Conservation (phyloP, 345 rosid species). For the Hevea brasiliensis region DNA sequence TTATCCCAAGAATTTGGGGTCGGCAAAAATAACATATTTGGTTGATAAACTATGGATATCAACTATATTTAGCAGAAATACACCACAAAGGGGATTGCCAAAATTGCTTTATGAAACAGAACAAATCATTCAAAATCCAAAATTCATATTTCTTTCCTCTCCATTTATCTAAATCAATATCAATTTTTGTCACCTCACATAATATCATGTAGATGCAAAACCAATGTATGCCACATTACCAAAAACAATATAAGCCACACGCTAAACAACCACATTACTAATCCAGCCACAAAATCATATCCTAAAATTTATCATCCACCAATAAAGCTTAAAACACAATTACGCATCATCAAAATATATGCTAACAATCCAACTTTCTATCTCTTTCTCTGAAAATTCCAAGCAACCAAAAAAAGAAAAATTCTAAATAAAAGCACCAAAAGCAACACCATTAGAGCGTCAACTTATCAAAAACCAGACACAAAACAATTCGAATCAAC, state of each 20-base stretch:
- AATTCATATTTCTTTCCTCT: not conserved
- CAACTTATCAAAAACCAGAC: not conserved
- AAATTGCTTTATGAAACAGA: slow-evolving; percentile 5
- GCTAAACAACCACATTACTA: not conserved
- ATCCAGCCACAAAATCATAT: not conserved
- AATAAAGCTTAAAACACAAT: slow-evolving; percentile 11
- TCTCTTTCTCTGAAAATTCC: not conserved
- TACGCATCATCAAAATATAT: not conserved
- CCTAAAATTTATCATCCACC: slow-evolving; percentile 11
- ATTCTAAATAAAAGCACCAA: not conserved
- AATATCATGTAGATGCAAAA: not conserved
- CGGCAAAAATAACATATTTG: no score
- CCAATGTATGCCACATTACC: not conserved
- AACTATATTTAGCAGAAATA: not conserved
- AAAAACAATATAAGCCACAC: slow-evolving; percentile 3
- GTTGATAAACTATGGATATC: not conserved
- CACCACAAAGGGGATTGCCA: not conserved
- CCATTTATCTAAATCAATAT: not conserved
- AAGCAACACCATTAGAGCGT: slow-evolving; percentile 2
- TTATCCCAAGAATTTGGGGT: no score
- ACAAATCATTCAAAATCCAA: not conserved
- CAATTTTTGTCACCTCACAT: not conserved
- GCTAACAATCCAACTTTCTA: not conserved
- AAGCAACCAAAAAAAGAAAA: slow-evolving; percentile 7
- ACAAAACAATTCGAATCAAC: not conserved